Conservation (phyloP, 345 rosid species). For the Melaleuca quinquenervia region DNA sequence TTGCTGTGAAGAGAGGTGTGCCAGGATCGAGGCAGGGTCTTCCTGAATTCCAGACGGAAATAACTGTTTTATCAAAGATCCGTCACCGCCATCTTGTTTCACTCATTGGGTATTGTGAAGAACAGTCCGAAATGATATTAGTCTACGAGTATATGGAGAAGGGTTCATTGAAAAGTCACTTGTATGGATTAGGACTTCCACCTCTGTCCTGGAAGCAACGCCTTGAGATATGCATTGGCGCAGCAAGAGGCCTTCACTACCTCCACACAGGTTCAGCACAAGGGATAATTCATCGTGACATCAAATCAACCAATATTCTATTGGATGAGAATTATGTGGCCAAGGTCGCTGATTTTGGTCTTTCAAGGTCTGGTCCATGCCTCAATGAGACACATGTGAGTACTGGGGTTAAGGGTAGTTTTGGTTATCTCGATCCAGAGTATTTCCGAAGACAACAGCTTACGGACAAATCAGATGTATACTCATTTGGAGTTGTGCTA, state of each 20-base stretch:
- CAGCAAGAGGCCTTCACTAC: slow-evolving; percentile 92
- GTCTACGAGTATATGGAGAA: slow-evolving; percentile 95
- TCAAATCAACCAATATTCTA: slow-evolving; percentile 83
- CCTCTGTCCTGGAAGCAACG: slow-evolving; percentile 90
- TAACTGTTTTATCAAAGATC: slow-evolving; percentile 66
- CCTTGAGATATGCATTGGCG: slow-evolving; percentile 82
- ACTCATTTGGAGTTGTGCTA: slow-evolving; percentile 87
- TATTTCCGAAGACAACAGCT: slow-evolving; percentile 93
- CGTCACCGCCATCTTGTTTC: slow-evolving; percentile 94
- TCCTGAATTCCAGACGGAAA: slow-evolving; percentile 90
- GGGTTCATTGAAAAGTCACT: slow-evolving; percentile 77
- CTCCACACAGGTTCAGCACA: slow-evolving; percentile 92
- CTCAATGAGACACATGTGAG: slow-evolving; percentile 90
- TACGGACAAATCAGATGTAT: slow-evolving; percentile 92
- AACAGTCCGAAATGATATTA: slow-evolving; percentile 87
- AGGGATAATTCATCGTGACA: slow-evolving; percentile 96
- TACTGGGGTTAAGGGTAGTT: slow-evolving; percentile 94
- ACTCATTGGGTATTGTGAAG: slow-evolving; percentile 86
- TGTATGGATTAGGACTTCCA: slow-evolving; percentile 51
- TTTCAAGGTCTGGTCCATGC: slow-evolving; percentile 91
- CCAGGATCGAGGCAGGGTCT: slow-evolving; percentile 96
- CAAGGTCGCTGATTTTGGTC: slow-evolving; percentile 97
- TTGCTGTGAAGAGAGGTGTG: slow-evolving; percentile 85
- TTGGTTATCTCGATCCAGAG: slow-evolving; percentile 94
- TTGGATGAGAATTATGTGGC: slow-evolving; percentile 54